phyloP scores from a whole-genome alignment of 139 green algal genomes.

The Axilococcus clingmanii region DNA sequence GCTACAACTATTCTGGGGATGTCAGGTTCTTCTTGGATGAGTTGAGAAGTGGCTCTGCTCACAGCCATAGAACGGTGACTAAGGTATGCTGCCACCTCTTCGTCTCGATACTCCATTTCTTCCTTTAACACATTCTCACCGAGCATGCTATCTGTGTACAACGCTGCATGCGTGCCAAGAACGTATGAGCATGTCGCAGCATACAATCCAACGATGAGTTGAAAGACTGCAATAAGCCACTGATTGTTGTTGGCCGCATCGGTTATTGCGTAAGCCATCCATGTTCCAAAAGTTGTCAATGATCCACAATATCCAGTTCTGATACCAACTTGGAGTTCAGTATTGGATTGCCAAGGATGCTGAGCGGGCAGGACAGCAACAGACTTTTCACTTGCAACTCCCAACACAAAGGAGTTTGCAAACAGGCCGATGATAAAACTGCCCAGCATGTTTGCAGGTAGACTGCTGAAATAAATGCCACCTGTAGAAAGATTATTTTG shows the following conservation, averaged over 20 bases:
- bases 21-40: slow-evolving; percentile 12
- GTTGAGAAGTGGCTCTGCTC: background rate
- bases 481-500: background rate
- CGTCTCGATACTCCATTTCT: slow-evolving; percentile 4
- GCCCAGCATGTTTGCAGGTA: slow-evolving; percentile 65
- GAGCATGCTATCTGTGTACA: slow-evolving; percentile 22
- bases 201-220: slow-evolving; percentile 34
- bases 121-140: slow-evolving; percentile 10
- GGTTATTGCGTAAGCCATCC: slow-evolving; percentile 46
- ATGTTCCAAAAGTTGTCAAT: slow-evolving; percentile 77
- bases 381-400: slow-evolving; percentile 18
- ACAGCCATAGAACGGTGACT: background rate
- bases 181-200: slow-evolving; percentile 33
- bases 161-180: slow-evolving; percentile 43
- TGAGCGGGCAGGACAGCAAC: slow-evolving; percentile 34
- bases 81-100: background rate
- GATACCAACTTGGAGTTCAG: slow-evolving; percentile 59
- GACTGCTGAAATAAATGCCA: slow-evolving; percentile 57
- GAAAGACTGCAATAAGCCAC: slow-evolving; percentile 33
- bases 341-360: slow-evolving; percentile 37
- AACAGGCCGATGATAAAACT: slow-evolving; percentile 65
- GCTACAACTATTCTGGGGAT: background rate
- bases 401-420: slow-evolving; percentile 21
- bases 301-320: slow-evolving; percentile 74
- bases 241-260: slow-evolving; percentile 29